phyloP scores from a whole-genome alignment of 2,329 filamentous ascomycete species.

The Biscogniauxia sp. region DNA sequence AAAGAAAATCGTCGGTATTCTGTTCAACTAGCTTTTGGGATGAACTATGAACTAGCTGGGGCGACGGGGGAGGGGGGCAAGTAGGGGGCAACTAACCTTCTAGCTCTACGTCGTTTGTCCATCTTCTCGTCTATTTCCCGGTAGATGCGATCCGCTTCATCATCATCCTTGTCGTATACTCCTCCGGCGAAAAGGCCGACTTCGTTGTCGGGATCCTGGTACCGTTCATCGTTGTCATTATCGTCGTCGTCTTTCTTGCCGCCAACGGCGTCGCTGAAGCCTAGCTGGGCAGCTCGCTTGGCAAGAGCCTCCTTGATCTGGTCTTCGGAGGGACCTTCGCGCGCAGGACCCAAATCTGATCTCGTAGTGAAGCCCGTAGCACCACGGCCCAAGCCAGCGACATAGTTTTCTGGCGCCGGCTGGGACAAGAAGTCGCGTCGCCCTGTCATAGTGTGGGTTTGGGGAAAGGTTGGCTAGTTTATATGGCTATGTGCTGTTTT shows the following conservation, averaged over 20 bases:
- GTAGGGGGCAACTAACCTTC: conserved; percentile 67
- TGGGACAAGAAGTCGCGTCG: conserved; percentile 87
- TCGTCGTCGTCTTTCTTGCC: conserved; percentile 71
- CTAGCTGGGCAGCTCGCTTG: conserved; percentile 85
- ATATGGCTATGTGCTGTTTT: not conserved
- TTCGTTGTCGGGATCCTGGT: conserved; percentile 96
- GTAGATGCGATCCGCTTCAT: conserved; percentile 96
- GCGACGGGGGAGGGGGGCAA: conserved; percentile 26
- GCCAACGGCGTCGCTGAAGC: conserved; percentile 52
- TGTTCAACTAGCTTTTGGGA: conserved; percentile 62
- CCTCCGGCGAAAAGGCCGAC: conserved; percentile 93
- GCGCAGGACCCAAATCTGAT: conserved; percentile 90
- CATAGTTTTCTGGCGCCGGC: conserved; percentile 81
- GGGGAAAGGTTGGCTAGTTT: not conserved
- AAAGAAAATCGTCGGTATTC: conserved; percentile 70
- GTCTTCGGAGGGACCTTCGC: conserved; percentile 93
- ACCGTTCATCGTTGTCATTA: conserved; percentile 75
- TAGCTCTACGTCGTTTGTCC: conserved; percentile 80
- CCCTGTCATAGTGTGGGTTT: conserved; percentile 42
- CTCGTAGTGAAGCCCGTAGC: conserved; percentile 97
- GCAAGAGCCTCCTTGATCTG: conserved; percentile 97
- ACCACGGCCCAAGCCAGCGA: conserved; percentile 94
- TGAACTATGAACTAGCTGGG: conserved; percentile 66
- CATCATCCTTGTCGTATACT: conserved; percentile 95
- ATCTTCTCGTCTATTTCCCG: conserved; percentile 95